Evolutionary conservation across 2,329 filamentous ascomycete genomes (phyloP), one percentile per base, ranked within the genome.

Genomic region (Exophiala xenobiotica): DNA sequence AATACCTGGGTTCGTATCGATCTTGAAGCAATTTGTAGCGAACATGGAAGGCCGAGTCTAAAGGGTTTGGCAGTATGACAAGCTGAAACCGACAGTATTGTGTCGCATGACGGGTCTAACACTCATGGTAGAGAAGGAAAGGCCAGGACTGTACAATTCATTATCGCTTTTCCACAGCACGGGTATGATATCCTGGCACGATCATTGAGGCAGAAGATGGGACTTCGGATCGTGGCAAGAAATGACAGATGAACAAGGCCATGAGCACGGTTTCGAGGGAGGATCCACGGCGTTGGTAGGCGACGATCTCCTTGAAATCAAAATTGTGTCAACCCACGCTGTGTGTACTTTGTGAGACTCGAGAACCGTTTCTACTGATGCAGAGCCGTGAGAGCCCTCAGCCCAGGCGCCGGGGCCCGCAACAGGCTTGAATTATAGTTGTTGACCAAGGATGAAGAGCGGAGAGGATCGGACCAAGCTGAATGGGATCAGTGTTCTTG

Each of bases 221-320:
- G n/a, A 35, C 31, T 35, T 35, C 31, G 31, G 31, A 35, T 35
- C 31, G 31, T 35, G 31, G 31, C 31, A 35, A 12, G 31, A 35
- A 35, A 16, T 35, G 31, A 35, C 31, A 35, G 31, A 12, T 35
- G 5, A 14, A 16, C 3, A 4, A n/a, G n/a, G 3, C 18, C 31
- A 35, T 35, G 31, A 35, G 31, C 31, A 35, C 31, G 31, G 31
- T 8, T 16, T 35, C 18, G n/a, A 12, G 31, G 18, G 31, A 6
- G 31, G 31, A 35, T 14, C 18, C 31, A 4, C 31, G 12, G 31
- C 31, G n/a, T 35, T 16, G 31, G n/a, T 35, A 35, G 31, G n/a
- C 31, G 31, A 35, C 18, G 31, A 35, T 35, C 31, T 16, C 31
- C 8, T 33, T 35, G 31, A 35, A 16, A 35, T 16, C n/a, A 14